phyloP scores from a whole-genome alignment of 768 basidiomycete genomes.

The Boletus insuetus region DNA sequence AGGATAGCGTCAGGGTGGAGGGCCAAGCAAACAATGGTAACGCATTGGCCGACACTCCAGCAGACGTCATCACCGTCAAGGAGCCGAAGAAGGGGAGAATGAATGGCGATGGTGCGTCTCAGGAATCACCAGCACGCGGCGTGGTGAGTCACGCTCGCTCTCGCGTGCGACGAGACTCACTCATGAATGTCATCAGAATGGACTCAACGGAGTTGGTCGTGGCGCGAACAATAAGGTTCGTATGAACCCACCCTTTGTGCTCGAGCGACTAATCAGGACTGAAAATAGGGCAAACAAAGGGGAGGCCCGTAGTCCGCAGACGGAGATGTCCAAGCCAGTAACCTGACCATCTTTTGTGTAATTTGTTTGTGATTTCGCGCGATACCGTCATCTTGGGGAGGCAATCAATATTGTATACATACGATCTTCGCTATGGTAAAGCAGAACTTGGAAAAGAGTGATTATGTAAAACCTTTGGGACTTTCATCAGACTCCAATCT shows the following conservation, averaged over 20 bases:
- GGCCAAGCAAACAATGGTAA: constrained; percentile 8
- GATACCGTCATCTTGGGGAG: too few relatives aligned
- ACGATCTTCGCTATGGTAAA: too few relatives aligned
- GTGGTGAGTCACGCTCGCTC: constrained; percentile 2
- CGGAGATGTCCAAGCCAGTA: too few relatives aligned
- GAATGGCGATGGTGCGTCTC: not conserved
- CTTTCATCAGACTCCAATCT: too few relatives aligned
- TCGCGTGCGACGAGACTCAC: not conserved
- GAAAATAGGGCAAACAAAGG: not conserved
- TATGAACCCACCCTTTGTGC: not conserved
- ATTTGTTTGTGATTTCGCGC: too few relatives aligned
- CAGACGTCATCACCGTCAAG: not conserved
- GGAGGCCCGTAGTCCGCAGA: not conserved
- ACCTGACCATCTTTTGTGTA: too few relatives aligned
- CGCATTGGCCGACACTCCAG: too few relatives aligned
- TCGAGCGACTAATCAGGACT: not conserved
- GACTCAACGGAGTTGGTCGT: not conserved
- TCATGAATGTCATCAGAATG: constrained; percentile 7
- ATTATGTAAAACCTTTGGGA: too few relatives aligned
- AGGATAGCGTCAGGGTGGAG: not conserved
- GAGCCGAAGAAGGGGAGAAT: not conserved
- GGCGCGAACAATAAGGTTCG: constrained; percentile 1
- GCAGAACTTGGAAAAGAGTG: too few relatives aligned
- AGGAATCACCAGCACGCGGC: not conserved
- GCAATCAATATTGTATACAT: too few relatives aligned